Conservation (phyloP, 441 rosid species). For the Euphorbia corollata region DNA sequence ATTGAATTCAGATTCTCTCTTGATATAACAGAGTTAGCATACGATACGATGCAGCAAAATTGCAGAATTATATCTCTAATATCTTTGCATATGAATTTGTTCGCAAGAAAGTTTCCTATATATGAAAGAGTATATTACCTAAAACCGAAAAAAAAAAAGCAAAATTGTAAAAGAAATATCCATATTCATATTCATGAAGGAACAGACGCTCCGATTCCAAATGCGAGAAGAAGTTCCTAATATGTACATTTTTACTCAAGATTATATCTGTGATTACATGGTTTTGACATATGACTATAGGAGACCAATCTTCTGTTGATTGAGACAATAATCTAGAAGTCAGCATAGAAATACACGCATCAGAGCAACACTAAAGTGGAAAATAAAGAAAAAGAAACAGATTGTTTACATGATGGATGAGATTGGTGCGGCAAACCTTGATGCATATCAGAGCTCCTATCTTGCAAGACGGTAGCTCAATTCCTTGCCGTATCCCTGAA, state of each 20-base stretch:
- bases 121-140: too few relatives aligned
- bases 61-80: too few relatives aligned
- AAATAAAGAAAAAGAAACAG: not conserved
- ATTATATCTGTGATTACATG: not conserved
- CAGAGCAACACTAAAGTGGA: too few relatives aligned
- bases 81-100: not conserved
- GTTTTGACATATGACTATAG: not conserved
- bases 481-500: constrained; percentile 50
- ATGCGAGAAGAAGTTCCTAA: not conserved
- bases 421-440: not conserved
- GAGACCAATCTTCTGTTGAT: not conserved
- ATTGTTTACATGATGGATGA: not conserved
- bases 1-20: too few relatives aligned
- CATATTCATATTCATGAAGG: not conserved
- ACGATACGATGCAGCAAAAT: too few relatives aligned
- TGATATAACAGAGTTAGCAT: too few relatives aligned
- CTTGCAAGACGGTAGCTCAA: constrained; percentile 36
- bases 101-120: not conserved
- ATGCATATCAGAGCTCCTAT: constrained; percentile 15
- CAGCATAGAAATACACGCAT: not conserved
- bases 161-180: not conserved
- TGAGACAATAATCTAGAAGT: not conserved
- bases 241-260: not conserved
- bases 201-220: not conserved
- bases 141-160: too few relatives aligned